Evolutionary conservation across 495 filamentous ascomycete species (phyloP), one percentile per base, ranked within the genome.

Genomic region (Neurospora tetraspora): DNA sequence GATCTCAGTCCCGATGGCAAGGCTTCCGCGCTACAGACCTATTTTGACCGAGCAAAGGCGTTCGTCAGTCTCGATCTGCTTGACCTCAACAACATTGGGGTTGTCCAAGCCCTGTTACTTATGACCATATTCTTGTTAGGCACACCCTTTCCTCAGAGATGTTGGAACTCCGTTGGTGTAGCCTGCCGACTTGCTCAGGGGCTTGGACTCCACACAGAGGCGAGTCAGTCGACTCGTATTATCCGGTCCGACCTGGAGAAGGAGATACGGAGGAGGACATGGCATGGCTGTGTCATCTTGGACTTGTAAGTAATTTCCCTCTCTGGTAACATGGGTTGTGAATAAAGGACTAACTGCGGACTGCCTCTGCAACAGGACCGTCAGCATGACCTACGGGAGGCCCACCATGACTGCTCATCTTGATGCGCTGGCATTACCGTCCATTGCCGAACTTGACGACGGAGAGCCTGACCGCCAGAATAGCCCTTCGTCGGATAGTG

Each of bases 281-380:
- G 85, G 85, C 83, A 86, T 76, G 82, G 80, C 10, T 87, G 85
- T 73, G 82, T 86, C 2, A 79, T 84, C 18, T 76, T 87, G 74
- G 85, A 86, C 59, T 80, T 82, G 84, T 86, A 74, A 70, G 82
- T 78, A 47, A 36, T 23, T 73, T 65, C 10, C 20, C 1, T 43
- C n/a, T 3, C 16, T 10, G 2, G 14, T n/a, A n/a, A n/a, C 1
- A 45, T 45, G 42, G 7, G 18, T 45, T 10, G 18, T n/a, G 42
- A 1, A 1, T 71, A 18, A n/a, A 23, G 8, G 5, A 27, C 34
- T 39, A 45, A 12, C 12, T 34, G 4, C 45, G 34, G 9, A 27
- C 39, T 74, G 40, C 59, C 18, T 40, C 27, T 37, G 5, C 61
- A 12, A 47, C 45, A 86, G 84, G 76, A 80, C 82, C 36, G 78